Evolutionary conservation across 2,329 filamentous ascomycete genomes (phyloP).

Genomic region (Scytalidium lignicola): DNA sequence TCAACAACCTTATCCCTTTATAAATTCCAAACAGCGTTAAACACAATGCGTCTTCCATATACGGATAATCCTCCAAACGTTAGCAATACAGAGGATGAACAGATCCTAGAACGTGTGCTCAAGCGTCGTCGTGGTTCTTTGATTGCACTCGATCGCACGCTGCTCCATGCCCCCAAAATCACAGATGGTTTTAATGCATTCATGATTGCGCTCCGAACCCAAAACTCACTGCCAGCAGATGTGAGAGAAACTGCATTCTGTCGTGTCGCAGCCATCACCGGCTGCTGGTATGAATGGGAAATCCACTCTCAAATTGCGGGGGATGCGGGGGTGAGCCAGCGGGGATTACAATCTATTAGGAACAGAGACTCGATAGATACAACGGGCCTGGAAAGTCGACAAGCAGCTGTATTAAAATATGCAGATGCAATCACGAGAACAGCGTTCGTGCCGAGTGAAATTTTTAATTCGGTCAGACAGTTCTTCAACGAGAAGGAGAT

Average conservation of each 20-base stretch:
- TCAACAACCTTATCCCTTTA: no score
- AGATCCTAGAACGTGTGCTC: not conserved
- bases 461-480: slow-evolving; percentile 24
- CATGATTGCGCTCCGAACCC: not conserved
- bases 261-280: slow-evolving; percentile 74
- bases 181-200: not conserved
- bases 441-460: slow-evolving; percentile 59
- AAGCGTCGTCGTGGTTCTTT: not conserved
- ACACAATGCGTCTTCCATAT: not conserved
- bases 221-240: slow-evolving; percentile 35
- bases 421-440: slow-evolving; percentile 76
- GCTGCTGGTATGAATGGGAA: slow-evolving; percentile 77
- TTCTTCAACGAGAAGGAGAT: slow-evolving; percentile 41
- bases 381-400: slow-evolving; percentile 44
- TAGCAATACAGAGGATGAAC: not conserved
- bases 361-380: slow-evolving; percentile 23
- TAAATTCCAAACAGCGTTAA: not conserved
- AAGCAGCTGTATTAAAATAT: slow-evolving; percentile 65
- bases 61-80: not conserved
- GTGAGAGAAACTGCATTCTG: slow-evolving; percentile 72
- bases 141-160: not conserved
- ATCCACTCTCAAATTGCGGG: slow-evolving; percentile 44
- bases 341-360: slow-evolving; percentile 44
- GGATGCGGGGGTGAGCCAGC: not conserved
- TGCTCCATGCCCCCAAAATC: not conserved